Evolutionary conservation across 441 rosid genomes (phyloP), one percentile per base, ranked within the genome.

Genomic region (Flueggea neowawraea): DNA sequence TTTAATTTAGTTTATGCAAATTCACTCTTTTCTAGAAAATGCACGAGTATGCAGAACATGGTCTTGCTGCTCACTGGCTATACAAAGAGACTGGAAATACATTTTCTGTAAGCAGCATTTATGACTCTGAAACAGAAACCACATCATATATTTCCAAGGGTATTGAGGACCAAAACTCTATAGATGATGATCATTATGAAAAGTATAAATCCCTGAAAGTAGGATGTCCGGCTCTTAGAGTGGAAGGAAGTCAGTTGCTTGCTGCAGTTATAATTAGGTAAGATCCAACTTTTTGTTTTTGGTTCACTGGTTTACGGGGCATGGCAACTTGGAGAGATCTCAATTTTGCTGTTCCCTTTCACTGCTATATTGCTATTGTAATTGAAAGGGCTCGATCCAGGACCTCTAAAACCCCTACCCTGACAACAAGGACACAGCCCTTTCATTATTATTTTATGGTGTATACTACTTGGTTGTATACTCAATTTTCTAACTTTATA

Each of bases 1-100:
- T n/a, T 47, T 10, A 39, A 31, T 62, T 70, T 52, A 33, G 61
- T 64, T 61, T 16, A 50, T 54, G 45, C 47, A 62, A 41, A 12
- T 50, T 60, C 45, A 41, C 41, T 9, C 41, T 8, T 22, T 4
- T 55, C 17, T 13, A 85, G 95, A 88, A 78, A 78, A 88, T 88
- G 95, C 91, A 88, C 12, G 88, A 88, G 41, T 75, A 79, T 76
- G 95, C 95, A 57, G 95, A 88, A 64, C 88, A 88, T 79, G 95
- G 91, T 56, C 89, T 85, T 74, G 91, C 95, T 51, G 95, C 95
- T 8, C 95, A 88, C 71, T 88, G 95, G 95, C 89, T 88, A 61
- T 88, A 88, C 62, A 88, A 88, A 75, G 95, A 88, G 83, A 75
- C 82, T 64, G 88, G 78, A 60, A 82, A 67, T 63, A 67, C 69